Percentiles rank a stretch among this genome's conserved stretches.
Conservation (phyloP, 345 rosid genomes). For the Psidium guajava region DNA sequence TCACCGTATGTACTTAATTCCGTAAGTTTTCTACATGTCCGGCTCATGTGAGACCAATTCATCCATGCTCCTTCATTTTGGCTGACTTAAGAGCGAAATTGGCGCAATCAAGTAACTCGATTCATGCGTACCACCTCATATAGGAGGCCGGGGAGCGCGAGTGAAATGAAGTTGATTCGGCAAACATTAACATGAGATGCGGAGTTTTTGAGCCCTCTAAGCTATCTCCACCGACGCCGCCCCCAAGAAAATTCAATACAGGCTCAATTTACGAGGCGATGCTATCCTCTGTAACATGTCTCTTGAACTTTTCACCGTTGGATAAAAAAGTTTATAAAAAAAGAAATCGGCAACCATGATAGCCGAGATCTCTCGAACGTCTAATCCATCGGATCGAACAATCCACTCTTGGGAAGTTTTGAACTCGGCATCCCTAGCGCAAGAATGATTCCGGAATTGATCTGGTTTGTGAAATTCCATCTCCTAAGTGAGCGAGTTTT, state of each 20-base stretch:
- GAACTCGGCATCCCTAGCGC: background rate
- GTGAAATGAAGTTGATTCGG: background rate
- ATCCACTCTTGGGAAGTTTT: too few relatives aligned
- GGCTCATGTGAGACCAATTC: background rate
- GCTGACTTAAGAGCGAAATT: background rate
- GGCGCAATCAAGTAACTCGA: background rate
- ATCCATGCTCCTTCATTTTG: background rate
- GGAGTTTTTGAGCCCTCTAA: background rate
- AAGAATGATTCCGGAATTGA: background rate
- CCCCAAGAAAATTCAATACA: background rate
- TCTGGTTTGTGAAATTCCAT: background rate
- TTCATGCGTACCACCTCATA: background rate
- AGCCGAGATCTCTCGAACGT: accelerated
- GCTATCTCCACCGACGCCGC: background rate
- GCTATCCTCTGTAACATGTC: accelerated
- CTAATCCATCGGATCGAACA: too few relatives aligned
- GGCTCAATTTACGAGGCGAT: background rate
- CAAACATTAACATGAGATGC: background rate
- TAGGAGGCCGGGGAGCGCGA: background rate
- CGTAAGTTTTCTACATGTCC: background rate
- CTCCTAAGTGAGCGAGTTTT: background rate
- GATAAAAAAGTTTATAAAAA: background rate
- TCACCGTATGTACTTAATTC: background rate
- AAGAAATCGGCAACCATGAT: background rate
- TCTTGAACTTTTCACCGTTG: accelerated